Evolutionary conservation across 768 basidiomycete genomes (phyloP).

Genomic region (Lentinula edodes): DNA sequence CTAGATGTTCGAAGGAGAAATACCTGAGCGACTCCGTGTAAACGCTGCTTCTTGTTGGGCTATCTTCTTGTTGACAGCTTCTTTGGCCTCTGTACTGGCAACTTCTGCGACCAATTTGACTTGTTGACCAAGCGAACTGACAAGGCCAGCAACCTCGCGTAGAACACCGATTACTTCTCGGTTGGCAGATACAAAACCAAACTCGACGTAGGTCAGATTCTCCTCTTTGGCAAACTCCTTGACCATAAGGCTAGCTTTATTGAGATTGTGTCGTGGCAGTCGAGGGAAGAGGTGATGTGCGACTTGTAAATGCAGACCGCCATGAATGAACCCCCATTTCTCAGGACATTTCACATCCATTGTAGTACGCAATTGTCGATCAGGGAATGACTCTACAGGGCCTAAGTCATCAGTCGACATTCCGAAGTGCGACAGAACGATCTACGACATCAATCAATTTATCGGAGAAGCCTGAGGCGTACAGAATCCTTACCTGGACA

Average conservation of each 20-base stretch:
- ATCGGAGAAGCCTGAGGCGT: background rate
- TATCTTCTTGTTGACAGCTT: conserved; percentile 49
- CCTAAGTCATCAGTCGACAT: conserved; percentile 92
- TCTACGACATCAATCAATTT: conserved; percentile 34
- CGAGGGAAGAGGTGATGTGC: conserved; percentile 97
- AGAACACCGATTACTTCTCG: conserved; percentile 78
- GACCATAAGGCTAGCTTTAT: conserved; percentile 74
- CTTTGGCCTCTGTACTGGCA: conserved; percentile 66
- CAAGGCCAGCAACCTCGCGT: conserved; percentile 58
- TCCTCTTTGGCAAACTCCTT: conserved; percentile 86
- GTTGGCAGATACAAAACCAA: conserved; percentile 87
- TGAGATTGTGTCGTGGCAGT: conserved; percentile 88
- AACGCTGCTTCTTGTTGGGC: conserved; percentile 1
- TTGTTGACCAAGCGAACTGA: conserved; percentile 45
- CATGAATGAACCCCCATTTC: conserved; percentile 84
- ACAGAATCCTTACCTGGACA: conserved; percentile 60
- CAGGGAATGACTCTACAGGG: conserved; percentile 85
- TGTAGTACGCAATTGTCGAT: conserved; percentile 95
- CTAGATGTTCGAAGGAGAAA: background rate
- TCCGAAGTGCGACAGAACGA: conserved; percentile 96
- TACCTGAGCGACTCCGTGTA: background rate
- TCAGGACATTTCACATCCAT: conserved; percentile 89
- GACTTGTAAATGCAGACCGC: conserved; percentile 96
- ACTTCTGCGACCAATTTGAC: conserved; percentile 77
- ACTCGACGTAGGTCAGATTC: conserved; percentile 83